phyloP scores from a whole-genome alignment of 2,329 filamentous ascomycete genomes.

The Lecanosticta acicola region DNA sequence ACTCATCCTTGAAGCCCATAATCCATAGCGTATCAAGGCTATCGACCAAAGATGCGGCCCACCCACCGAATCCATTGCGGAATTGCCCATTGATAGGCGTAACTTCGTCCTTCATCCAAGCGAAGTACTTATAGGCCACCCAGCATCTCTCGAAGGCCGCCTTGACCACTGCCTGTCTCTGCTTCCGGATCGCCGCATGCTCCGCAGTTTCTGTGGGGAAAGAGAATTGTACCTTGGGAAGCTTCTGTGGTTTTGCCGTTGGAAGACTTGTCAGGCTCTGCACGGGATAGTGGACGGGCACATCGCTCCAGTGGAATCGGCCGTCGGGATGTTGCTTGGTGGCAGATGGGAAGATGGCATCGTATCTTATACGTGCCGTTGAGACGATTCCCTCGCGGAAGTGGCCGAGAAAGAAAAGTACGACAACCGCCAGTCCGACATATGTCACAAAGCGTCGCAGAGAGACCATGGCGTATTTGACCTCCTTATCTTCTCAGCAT shows the following conservation, averaged over 20 bases:
- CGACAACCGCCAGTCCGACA: conserved; percentile 29
- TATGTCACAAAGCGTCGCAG: conserved; percentile 36
- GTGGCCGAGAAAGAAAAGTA: conserved; percentile 36
- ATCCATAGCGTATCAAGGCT: conserved; percentile 45
- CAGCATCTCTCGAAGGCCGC: conserved; percentile 42
- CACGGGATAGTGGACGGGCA: conserved; percentile 39
- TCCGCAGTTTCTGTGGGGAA: conserved; percentile 36
- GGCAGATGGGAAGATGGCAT: conserved; percentile 12
- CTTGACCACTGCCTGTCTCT: conserved; percentile 36
- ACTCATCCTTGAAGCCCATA: conserved; percentile 45
- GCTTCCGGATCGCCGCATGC: conserved; percentile 30
- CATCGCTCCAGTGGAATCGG: conserved; percentile 36
- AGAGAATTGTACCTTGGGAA: conserved; percentile 40
- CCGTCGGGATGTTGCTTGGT: conserved; percentile 15
- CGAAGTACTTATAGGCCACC: conserved; percentile 40
- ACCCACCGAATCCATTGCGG: conserved; percentile 43
- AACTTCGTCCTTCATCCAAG: conserved; percentile 48
- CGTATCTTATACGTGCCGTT: conserved; percentile 13
- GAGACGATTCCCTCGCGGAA: conserved; percentile 26
- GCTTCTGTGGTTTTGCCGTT: conserved; percentile 31
- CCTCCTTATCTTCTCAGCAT: conserved; percentile 5
- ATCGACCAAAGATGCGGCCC: conserved; percentile 45
- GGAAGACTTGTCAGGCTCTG: conserved; percentile 35
- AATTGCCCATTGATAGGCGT: conserved; percentile 38
- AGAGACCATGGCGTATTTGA: conserved; percentile 30